Evolutionary conservation across 352 stramenopile species (phyloP), one percentile per base, ranked within the genome.

Genomic region (Globisporangium parvum): DNA sequence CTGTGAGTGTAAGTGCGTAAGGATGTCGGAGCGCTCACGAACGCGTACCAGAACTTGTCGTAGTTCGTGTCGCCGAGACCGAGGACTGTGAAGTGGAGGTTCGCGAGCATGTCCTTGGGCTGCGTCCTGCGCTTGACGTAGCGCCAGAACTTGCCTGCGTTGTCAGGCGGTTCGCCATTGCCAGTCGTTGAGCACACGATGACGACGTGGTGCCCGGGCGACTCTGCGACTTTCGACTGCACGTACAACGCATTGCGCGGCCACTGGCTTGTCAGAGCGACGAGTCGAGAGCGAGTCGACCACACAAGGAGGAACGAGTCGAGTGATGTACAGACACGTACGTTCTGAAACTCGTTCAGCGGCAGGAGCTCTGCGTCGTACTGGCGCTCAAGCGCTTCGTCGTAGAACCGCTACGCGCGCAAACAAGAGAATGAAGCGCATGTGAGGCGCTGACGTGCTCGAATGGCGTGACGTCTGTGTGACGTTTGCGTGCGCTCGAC

Each of bases 41-140:
- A n/a, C n/a, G 62, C 40, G 55, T 49, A 89, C 76, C 93, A 98
- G 57, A 98, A 98, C 67, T 97, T 85, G 77, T 98, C 91, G 66
- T 98, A 98, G 73, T 98, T 98, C 42, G 94, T 98, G 70, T 98
- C 96, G 24, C 96, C 96, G 6, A 98, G 72, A 9, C 67, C 96
- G 6, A 98, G 77, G 24, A 98, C 89, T 23, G 80, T 82, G 70
- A 86, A 98, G 9, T 59, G 55, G 2, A 96, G 61, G 39, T 87
- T 81, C 48, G 63, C 51, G 31, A 98, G 80, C 47, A 91, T 63
- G 45, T 93, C 79, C 23, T 73, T 77, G 9, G 83, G 76, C 54
- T 91, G 83, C 51, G 76, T 89, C 47, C 91, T 78, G 24, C 86
- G 85, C 64, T 98, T 97, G 42, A 98, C 57, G 49, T 79, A 97